Evolutionary conservation across 495 filamentous ascomycete species (phyloP).

Genomic region (Xylaria grammica): DNA sequence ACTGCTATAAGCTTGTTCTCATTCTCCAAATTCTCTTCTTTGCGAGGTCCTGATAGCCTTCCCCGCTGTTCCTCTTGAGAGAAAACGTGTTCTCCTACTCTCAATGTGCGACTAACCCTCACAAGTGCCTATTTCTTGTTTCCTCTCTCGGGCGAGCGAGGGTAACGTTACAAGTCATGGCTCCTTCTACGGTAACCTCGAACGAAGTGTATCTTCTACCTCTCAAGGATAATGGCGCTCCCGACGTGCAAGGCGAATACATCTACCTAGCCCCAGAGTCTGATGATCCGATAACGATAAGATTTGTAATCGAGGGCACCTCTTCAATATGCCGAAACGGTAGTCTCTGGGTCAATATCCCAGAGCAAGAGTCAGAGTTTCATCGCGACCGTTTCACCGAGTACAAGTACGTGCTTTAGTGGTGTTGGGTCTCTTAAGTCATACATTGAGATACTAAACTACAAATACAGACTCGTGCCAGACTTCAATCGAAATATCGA

Average conservation of each 20-base stretch:
- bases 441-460: not conserved
- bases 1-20: not conserved
- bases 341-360: slow-evolving; percentile 95
- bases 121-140: not conserved
- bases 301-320: slow-evolving; percentile 93
- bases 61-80: not conserved
- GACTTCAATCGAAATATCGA: slow-evolving; percentile 91
- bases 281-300: slow-evolving; percentile 72
- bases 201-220: slow-evolving; percentile 82
- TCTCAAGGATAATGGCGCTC: slow-evolving; percentile 89
- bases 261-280: slow-evolving; percentile 85
- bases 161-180: slow-evolving; percentile 39
- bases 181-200: slow-evolving; percentile 58
- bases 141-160: not conserved
- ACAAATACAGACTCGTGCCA: slow-evolving; percentile 69
- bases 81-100: not conserved
- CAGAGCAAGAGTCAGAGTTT: slow-evolving; percentile 74
- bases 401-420: slow-evolving; percentile 68
- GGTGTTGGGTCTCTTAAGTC: slow-evolving; percentile 31
- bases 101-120: slow-evolving; percentile 4
- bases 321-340: slow-evolving; percentile 94
- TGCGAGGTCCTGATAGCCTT: not conserved
- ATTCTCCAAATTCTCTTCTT: not conserved
- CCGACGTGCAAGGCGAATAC: slow-evolving; percentile 86
- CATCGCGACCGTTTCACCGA: slow-evolving; percentile 77